These are phyloP conservation scores for Paraconiothyrium brasiliense DNA, from an alignment of 2,329 filamentous ascomycete species.

Conservation along the genomic window DNA sequence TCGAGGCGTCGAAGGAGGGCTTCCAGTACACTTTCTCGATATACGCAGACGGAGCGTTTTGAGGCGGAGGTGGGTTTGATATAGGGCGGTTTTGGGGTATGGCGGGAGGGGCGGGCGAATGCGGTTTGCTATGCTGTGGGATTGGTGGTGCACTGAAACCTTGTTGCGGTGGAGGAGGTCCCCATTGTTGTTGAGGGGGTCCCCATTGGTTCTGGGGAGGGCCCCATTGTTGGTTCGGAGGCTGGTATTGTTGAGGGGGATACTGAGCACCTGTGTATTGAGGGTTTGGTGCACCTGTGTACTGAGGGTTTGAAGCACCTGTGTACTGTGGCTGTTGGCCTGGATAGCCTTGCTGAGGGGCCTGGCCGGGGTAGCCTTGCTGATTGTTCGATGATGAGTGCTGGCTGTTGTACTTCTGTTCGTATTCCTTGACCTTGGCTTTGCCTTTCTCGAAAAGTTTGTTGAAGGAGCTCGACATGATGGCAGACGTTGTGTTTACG, in stretches of 20 bases:
- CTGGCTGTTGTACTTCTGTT: constrained; percentile 25
- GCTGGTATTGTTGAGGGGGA: constrained; percentile 23
- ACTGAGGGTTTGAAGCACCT: constrained; percentile 30
- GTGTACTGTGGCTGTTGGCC: constrained; percentile 30
- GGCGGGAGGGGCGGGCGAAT: constrained; percentile 32
- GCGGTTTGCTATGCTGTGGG: constrained; percentile 43
- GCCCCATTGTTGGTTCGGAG: constrained; percentile 17
- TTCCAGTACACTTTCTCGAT: constrained; percentile 60
- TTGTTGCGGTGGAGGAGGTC: constrained; percentile 31
- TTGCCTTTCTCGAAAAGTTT: constrained; percentile 50
- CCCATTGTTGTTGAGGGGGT: constrained; percentile 35
- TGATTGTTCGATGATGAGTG: constrained; percentile 32
- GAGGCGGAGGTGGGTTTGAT: constrained; percentile 41
- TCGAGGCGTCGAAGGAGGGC: constrained; percentile 59
- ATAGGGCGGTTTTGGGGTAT: constrained; percentile 40
- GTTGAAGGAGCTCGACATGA: constrained; percentile 43
- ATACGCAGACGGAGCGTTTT: constrained; percentile 36
- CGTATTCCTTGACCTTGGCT: constrained; percentile 46
- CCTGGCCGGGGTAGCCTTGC: constrained; percentile 30
- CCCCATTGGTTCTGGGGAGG: constrained; percentile 32
- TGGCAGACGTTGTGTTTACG: constrained; percentile 6
- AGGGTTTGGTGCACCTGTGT: not conserved
- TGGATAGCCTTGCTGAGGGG: constrained; percentile 27
- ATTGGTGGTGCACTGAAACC: constrained; percentile 37
- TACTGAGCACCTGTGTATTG: constrained; percentile 13